Percentiles rank a stretch among this genome's conserved stretches.
Conservation (phyloP, 768 basidiomycete genomes). For the Lentinula aciculospora region DNA sequence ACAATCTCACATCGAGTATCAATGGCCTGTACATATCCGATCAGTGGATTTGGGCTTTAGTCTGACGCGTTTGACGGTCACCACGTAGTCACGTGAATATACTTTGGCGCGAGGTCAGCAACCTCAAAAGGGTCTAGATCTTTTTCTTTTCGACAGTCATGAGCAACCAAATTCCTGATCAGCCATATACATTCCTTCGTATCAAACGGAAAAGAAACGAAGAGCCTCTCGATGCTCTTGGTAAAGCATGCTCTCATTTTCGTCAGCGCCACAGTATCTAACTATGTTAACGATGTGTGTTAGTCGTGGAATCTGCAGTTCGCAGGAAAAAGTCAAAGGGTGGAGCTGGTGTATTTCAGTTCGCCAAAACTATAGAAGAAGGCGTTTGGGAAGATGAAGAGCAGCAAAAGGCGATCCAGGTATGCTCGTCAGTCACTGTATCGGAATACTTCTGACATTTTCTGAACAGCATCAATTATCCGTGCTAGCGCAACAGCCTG, state of each 20-base stretch:
- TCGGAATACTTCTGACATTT: neutral
- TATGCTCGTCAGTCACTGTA: constrained; percentile 43
- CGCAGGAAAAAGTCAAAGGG: constrained; percentile 59
- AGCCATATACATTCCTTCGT: constrained; percentile 65
- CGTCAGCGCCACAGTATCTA: neutral
- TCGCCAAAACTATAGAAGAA: constrained; percentile 73
- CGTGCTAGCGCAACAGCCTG: constrained; percentile 36
- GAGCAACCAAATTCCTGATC: constrained; percentile 14
- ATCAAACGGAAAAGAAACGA: constrained; percentile 82
- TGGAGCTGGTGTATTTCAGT: constrained; percentile 64
- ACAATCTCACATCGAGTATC: too few relatives aligned
- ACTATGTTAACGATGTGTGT: neutral
- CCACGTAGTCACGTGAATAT: neutral
- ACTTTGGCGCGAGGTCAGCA: neutral
- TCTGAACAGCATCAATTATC: constrained; percentile 49
- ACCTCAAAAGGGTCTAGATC: too few relatives aligned
- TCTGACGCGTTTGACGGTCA: neutral
- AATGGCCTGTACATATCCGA: too few relatives aligned
- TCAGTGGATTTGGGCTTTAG: too few relatives aligned
- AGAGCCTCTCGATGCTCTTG: constrained; percentile 77
- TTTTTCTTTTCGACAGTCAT: neutral
- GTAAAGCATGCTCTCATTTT: constrained; percentile 26
- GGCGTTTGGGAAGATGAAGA: constrained; percentile 61
- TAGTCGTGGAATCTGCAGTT: constrained; percentile 59
- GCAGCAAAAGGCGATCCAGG: constrained; percentile 57